Conservation (phyloP, 441 rosid genomes). For the Bruguiera hainesii region DNA sequence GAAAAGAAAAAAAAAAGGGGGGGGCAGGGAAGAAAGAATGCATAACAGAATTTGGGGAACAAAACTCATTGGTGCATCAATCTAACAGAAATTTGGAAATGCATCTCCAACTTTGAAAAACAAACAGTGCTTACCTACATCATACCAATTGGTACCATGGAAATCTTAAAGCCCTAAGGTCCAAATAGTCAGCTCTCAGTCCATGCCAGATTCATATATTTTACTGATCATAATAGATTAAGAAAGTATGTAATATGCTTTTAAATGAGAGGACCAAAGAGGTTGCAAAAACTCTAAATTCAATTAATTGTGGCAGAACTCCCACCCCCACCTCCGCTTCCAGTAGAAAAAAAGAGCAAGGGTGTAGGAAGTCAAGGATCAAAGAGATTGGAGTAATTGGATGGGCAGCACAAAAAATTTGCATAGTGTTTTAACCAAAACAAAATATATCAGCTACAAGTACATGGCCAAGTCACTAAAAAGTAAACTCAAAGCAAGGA, state of each 20-base stretch:
- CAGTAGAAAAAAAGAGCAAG: too few relatives aligned
- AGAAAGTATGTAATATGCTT: neutral
- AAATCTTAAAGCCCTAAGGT: too few relatives aligned
- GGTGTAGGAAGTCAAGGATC: neutral
- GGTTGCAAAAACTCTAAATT: neutral
- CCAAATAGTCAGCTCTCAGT: neutral
- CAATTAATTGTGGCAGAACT: neutral
- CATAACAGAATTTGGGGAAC: too few relatives aligned
- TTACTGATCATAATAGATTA: neutral
- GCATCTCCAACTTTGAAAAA: neutral
- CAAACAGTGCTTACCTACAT: too few relatives aligned
- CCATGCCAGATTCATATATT: neutral
- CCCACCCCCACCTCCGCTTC: too few relatives aligned
- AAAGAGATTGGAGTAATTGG: neutral
- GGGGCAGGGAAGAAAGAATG: neutral
- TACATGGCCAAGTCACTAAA: neutral
- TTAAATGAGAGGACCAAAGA: neutral
- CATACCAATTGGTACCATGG: too few relatives aligned
- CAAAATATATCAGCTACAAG: neutral
- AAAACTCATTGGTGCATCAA: neutral
- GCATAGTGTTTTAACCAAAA: too few relatives aligned
- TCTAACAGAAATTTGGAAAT: neutral
- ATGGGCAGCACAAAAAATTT: neutral
- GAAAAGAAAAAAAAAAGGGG: too few relatives aligned
- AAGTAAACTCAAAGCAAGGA: neutral